phyloP scores from a whole-genome alignment of 805 yeast species.

The Maudiozyma serrabonitensis region DNA sequence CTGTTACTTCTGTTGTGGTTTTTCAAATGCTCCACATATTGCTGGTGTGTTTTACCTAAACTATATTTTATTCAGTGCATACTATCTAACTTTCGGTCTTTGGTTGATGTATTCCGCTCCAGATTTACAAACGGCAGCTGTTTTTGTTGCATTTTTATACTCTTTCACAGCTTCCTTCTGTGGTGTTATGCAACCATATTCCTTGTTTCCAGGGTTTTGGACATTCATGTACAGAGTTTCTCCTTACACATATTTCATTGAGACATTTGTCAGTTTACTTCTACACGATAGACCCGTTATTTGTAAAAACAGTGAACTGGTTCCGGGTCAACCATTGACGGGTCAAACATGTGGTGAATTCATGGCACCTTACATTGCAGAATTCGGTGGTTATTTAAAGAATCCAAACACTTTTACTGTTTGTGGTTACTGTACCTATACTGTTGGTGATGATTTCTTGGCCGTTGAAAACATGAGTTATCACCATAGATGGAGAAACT shows the following conservation, averaged over 20 bases:
- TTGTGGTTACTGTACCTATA: conserved; percentile 35
- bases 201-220: conserved; percentile 64
- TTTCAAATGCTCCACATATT: conserved; percentile 32
- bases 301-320: conserved; percentile 43
- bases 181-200: conserved; percentile 31
- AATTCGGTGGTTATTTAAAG: conserved; percentile 43
- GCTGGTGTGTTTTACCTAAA: conserved; percentile 42
- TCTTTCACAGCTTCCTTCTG: conserved; percentile 29
- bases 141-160: conserved; percentile 38
- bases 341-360: conserved; percentile 57
- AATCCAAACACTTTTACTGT: conserved; percentile 36
- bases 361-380: conserved; percentile 34
- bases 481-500: conserved; percentile 46
- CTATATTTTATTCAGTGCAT: conserved; percentile 34
- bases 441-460: conserved; percentile 33
- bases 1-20: conserved; percentile 42
- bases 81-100: conserved; percentile 39
- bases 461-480: conserved; percentile 34
- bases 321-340: conserved; percentile 40
- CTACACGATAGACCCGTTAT: conserved; percentile 42
- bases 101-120: conserved; percentile 50
- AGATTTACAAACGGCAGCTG: conserved; percentile 61
- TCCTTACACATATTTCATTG: conserved; percentile 55
- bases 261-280: conserved; percentile 38
- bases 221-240: conserved; percentile 57